A percentile compares a stretch with the other conserved stretches of the same genome.
These are phyloP conservation scores for Fagopyrum esculentum DNA, from an alignment of 148 eudicot species.

Conservation along the genomic window DNA sequence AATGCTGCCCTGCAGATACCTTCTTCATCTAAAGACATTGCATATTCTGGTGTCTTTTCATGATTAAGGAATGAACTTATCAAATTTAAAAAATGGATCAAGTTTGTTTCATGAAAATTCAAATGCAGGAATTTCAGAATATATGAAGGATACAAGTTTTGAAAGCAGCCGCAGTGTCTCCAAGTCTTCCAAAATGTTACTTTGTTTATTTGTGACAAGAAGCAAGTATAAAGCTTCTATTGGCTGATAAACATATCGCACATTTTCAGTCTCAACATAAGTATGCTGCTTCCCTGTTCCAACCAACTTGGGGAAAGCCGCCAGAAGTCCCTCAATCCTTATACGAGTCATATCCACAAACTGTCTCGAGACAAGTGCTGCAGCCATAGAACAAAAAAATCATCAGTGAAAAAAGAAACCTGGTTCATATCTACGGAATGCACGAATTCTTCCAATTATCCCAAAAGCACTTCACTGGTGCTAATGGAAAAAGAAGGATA, in stretches of 20 bases:
- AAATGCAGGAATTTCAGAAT: neutral
- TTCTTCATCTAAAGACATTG: constrained; percentile 79
- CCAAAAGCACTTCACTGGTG: too few relatives aligned
- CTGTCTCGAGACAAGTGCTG: constrained; percentile 95
- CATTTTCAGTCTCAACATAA: constrained; percentile 94
- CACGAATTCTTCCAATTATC: neutral
- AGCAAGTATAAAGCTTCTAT: constrained; percentile 79
- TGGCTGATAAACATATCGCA: constrained; percentile 97
- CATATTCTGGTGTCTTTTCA: constrained; percentile 82
- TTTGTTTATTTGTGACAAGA: constrained; percentile 89
- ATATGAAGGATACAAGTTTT: constrained; percentile 67
- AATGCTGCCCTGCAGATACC: constrained; percentile 81
- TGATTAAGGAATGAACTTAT: constrained; percentile 39
- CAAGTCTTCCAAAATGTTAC: constrained; percentile 98
- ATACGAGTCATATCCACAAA: constrained; percentile 92
- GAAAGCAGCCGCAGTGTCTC: constrained; percentile 95
- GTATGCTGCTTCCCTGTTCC: constrained; percentile 99
- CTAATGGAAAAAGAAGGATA: too few relatives aligned
- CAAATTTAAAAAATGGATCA: neutral
- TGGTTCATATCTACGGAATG: neutral
- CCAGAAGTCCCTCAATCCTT: constrained; percentile 86
- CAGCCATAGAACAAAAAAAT: neutral
- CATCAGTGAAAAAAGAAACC: neutral
- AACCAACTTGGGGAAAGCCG: constrained; percentile 92
- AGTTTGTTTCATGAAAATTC: neutral